phyloP scores from a whole-genome alignment of 192 early-diverging fungal species.

The Coemansia reversa region DNA sequence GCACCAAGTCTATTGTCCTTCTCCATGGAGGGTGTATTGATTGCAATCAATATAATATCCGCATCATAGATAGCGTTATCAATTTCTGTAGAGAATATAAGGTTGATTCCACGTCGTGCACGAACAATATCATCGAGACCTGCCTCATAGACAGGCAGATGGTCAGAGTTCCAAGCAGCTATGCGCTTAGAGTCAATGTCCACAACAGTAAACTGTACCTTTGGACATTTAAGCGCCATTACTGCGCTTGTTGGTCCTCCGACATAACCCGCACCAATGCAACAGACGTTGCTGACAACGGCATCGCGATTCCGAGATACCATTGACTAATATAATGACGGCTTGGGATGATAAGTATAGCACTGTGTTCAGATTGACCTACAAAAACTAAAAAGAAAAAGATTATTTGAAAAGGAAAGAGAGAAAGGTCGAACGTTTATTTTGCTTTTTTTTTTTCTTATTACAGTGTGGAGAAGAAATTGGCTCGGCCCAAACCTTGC shows the following conservation, averaged over 20 bases:
- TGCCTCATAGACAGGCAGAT: slow-evolving; percentile 89
- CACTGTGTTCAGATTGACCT: too few relatives aligned
- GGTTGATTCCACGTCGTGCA: slow-evolving; percentile 71
- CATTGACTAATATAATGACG: too few relatives aligned
- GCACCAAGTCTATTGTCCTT: slow-evolving; percentile 62
- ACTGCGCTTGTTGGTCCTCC: slow-evolving; percentile 93
- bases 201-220: slow-evolving; percentile 87
- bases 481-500: too few relatives aligned
- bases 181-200: slow-evolving; percentile 80
- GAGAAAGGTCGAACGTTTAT: too few relatives aligned
- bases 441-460: too few relatives aligned
- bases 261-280: slow-evolving; percentile 95
- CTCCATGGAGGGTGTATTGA: slow-evolving; percentile 90
- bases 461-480: too few relatives aligned
- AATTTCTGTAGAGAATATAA: slow-evolving; percentile 85
- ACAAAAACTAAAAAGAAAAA: too few relatives aligned
- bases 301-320: background rate
- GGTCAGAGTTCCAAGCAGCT: slow-evolving; percentile 85
- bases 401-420: too few relatives aligned
- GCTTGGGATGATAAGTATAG: too few relatives aligned
- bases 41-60: slow-evolving; percentile 89
- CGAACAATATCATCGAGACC: slow-evolving; percentile 86
- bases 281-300: slow-evolving; percentile 70
- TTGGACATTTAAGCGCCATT: slow-evolving; percentile 85
- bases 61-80: slow-evolving; percentile 73